Conservation (phyloP, 1,284 basidiomycete species). For the Trichosporon sp. region DNA sequence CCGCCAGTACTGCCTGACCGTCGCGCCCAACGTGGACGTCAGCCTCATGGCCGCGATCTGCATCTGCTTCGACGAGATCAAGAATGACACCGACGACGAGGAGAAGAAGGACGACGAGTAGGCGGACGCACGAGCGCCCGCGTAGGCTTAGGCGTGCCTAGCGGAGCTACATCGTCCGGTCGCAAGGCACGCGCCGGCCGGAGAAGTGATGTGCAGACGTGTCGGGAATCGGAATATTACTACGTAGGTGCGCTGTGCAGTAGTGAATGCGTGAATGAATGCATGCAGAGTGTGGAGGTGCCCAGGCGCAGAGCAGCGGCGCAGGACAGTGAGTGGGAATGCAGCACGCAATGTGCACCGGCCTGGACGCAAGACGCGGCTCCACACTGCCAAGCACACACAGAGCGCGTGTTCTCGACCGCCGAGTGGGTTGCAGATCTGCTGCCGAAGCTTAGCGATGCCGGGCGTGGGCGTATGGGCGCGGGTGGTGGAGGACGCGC, state of each 20-base stretch:
- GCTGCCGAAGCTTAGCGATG: background rate
- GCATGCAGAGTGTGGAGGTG: background rate
- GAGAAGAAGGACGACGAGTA: background rate
- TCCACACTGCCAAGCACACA: background rate
- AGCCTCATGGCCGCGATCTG: slow-evolving; percentile 15
- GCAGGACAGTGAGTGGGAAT: background rate
- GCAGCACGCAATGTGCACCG: background rate
- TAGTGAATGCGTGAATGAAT: background rate
- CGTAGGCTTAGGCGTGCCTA: background rate
- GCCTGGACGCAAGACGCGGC: background rate
- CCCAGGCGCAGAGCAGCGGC: background rate
- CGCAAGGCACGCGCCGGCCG: background rate
- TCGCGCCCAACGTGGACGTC: slow-evolving; percentile 20
- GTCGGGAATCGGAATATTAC: background rate
- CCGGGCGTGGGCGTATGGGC: too few relatives aligned
- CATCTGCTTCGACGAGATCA: slow-evolving; percentile 16
- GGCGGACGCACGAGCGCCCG: background rate
- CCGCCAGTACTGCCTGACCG: slow-evolving; percentile 10
- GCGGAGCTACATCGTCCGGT: background rate
- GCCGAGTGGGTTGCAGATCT: background rate
- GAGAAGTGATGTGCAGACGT: background rate
- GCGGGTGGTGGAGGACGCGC: background rate
- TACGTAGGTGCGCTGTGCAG: background rate
- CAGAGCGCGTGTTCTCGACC: background rate
- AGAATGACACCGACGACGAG: slow-evolving; percentile 9